phyloP scores from a whole-genome alignment of 2,329 filamentous ascomycete genomes.

The Claviceps maximensis region DNA sequence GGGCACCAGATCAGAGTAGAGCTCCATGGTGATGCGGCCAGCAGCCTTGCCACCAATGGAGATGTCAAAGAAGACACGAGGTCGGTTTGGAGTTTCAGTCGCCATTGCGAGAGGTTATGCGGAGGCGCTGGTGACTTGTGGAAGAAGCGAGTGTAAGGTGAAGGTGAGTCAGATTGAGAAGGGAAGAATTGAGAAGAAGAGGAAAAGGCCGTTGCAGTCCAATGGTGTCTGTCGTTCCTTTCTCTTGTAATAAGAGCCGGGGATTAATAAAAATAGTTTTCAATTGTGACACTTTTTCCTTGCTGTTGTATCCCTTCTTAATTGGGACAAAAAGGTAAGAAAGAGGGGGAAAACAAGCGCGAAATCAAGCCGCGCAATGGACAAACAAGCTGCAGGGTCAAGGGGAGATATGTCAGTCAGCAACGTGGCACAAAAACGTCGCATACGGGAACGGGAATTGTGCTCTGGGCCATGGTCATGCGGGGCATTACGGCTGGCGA shows the following conservation, averaged over 20 bases:
- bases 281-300: neutral
- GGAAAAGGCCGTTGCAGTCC: neutral
- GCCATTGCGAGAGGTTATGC: slow-evolving; percentile 21
- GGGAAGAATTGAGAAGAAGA: neutral
- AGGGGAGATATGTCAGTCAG: neutral
- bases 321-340: neutral
- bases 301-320: neutral
- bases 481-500: neutral
- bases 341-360: neutral
- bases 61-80: slow-evolving; percentile 89
- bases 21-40: slow-evolving; percentile 77
- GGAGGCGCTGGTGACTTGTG: neutral
- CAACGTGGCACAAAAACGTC: neutral
- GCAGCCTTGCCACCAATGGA: slow-evolving; percentile 59
- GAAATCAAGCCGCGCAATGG: neutral
- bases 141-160: neutral
- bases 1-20: slow-evolving; percentile 65
- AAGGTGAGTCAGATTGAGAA: neutral
- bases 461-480: neutral
- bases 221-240: neutral
- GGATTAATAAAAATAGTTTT: neutral
- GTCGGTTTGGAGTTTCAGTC: slow-evolving; percentile 39
- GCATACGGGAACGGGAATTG: neutral
- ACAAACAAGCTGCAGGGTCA: neutral
- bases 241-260: neutral